Evolutionary conservation across 306 rosid species (phyloP).

Genomic region (Corylus americana): DNA sequence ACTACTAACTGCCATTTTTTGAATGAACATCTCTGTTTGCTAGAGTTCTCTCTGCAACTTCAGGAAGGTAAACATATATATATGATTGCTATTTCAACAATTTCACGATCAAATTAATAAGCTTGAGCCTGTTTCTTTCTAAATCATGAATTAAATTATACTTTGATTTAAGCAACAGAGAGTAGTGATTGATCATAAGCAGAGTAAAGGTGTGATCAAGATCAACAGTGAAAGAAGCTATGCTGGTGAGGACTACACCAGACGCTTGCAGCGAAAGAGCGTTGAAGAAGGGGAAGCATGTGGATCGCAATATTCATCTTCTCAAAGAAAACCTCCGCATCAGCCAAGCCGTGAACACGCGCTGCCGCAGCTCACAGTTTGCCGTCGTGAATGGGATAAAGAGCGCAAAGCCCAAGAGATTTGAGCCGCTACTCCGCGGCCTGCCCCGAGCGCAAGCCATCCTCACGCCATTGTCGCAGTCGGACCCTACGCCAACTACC

Average conservation of each 20-base stretch:
- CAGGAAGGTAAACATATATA: constrained; percentile 32
- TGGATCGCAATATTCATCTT: constrained; percentile 22
- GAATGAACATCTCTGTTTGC: constrained; percentile 7
- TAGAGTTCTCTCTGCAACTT: constrained; percentile 23
- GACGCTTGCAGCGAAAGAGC: constrained; percentile 39
- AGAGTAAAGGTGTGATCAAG: constrained; percentile 39
- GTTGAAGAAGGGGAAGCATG: constrained; percentile 35
- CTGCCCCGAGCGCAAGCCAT: constrained; percentile 42
- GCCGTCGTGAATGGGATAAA: constrained; percentile 16
- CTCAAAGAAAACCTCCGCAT: constrained; percentile 15
- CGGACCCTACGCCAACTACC: constrained; percentile 60
- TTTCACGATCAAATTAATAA: neutral
- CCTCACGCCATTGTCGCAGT: constrained; percentile 44
- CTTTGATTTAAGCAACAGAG: too few relatives aligned
- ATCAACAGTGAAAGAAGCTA: constrained; percentile 63
- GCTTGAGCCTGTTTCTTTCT: neutral
- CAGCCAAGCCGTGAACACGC: constrained; percentile 1
- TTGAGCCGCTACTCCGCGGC: constrained; percentile 19
- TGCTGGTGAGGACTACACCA: constrained; percentile 43
- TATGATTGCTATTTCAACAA: constrained; percentile 10
- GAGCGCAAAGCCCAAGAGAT: constrained; percentile 30
- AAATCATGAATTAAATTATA: too few relatives aligned
- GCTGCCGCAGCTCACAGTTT: constrained; percentile 6
- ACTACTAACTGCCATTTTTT: constrained; percentile 36
- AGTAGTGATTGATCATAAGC: too few relatives aligned